Evolutionary conservation across 306 rosid genomes (phyloP).

Genomic region (Cicer bijugum): DNA sequence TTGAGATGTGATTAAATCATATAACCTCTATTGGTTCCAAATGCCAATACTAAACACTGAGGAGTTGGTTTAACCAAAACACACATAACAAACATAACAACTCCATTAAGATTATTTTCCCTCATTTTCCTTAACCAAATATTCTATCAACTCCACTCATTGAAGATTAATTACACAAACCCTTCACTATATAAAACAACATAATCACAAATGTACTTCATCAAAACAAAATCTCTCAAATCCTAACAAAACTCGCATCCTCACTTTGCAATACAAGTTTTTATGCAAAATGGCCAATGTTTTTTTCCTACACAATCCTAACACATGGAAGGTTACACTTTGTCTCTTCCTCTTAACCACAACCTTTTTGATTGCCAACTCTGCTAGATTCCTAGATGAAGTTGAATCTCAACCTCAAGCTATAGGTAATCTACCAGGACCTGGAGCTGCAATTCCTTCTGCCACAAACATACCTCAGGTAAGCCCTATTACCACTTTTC

Average conservation of each 20-base stretch:
- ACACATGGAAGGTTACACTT: constrained; percentile 15
- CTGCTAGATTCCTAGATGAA: constrained; percentile 56
- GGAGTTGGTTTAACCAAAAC: constrained; percentile 61
- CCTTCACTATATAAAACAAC: constrained; percentile 34
- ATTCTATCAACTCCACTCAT: constrained; percentile 60
- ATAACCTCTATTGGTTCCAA: constrained; percentile 11
- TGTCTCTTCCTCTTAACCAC: constrained; percentile 50
- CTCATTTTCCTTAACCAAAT: constrained; percentile 29
- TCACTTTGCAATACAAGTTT: neutral
- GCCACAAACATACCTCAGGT: constrained; percentile 37
- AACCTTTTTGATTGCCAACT: constrained; percentile 37
- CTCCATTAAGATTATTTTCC: constrained; percentile 51
- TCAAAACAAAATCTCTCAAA: constrained; percentile 8
- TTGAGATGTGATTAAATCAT: neutral
- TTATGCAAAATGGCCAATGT: constrained; percentile 44
- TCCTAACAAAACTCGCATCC: neutral
- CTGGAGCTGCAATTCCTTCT: constrained; percentile 44
- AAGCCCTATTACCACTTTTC: constrained; percentile 40
- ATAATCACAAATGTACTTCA: neutral
- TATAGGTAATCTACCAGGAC: constrained; percentile 44
- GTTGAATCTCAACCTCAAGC: constrained; percentile 46
- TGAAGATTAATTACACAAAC: neutral
- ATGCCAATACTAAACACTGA: constrained; percentile 31
- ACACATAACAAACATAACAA: constrained; percentile 51
- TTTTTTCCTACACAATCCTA: constrained; percentile 32